A percentile compares a stretch with the other conserved stretches of the same genome.
phyloP scores from a whole-genome alignment of 768 basidiomycete genomes.

The Boletus edulis region DNA sequence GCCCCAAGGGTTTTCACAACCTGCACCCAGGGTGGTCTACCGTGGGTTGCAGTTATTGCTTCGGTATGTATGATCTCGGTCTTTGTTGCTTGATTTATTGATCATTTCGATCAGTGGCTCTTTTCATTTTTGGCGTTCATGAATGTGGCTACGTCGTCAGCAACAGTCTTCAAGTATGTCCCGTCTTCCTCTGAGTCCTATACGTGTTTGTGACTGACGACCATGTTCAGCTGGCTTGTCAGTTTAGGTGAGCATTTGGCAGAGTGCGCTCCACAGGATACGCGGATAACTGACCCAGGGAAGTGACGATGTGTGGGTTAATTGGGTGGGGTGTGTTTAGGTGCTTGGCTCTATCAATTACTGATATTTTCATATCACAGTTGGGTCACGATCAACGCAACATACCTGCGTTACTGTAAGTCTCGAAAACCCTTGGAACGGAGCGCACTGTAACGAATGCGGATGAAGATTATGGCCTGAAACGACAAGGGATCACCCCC shows the following conservation, averaged over 20 bases:
- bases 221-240: constrained; percentile 57
- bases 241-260: constrained; percentile 45
- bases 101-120: constrained; percentile 23
- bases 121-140: constrained; percentile 61
- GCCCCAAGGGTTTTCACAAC: constrained; percentile 50
- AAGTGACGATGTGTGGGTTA: constrained; percentile 62
- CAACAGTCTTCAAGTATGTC: constrained; percentile 32
- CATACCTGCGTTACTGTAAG: constrained; percentile 71
- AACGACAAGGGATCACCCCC: constrained; percentile 49
- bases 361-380: constrained; percentile 48
- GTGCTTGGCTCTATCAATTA: constrained; percentile 37
- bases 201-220: constrained; percentile 19
- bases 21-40: constrained; percentile 50
- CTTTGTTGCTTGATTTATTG: constrained; percentile 5
- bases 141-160: constrained; percentile 55
- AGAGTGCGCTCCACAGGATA: background rate
- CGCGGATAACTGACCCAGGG: background rate
- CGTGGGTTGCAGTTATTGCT: constrained; percentile 36
- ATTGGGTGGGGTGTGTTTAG: constrained; percentile 30
- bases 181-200: background rate
- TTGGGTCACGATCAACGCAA: constrained; percentile 68
- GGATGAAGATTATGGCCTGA: constrained; percentile 14
- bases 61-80: constrained; percentile 20
- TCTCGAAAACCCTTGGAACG: background rate
- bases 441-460: constrained; percentile 32